Conservation (phyloP, 2,329 filamentous ascomycete species). For the Claviceps sorghi region DNA sequence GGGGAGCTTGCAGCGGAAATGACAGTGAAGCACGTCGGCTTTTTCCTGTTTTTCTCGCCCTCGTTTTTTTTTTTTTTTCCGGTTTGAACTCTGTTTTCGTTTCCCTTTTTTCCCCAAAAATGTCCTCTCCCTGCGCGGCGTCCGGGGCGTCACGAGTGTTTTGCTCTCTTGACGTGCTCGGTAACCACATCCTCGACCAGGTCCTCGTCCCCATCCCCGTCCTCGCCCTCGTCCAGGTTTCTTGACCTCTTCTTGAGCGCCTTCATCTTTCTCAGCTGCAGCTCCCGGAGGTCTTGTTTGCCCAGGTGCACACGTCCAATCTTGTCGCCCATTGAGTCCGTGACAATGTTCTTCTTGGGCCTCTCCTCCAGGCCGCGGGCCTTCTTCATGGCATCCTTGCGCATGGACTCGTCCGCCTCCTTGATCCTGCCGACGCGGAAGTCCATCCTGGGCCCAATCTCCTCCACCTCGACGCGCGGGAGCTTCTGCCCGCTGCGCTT, state of each 20-base stretch:
- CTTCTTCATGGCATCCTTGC: slow-evolving; percentile 86
- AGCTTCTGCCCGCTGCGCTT: slow-evolving; percentile 76
- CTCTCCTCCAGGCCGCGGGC: slow-evolving; percentile 59
- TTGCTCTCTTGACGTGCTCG: slow-evolving; percentile 24
- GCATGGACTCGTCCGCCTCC: slow-evolving; percentile 61
- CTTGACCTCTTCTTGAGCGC: slow-evolving; percentile 81
- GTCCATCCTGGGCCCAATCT: slow-evolving; percentile 90
- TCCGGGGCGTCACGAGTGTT: slow-evolving; percentile 12
- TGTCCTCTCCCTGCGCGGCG: slow-evolving; percentile 5
- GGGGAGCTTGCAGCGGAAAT: too few relatives aligned
- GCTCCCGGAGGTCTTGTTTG: slow-evolving; percentile 69
- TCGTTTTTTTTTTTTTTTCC: background rate
- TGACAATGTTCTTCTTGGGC: slow-evolving; percentile 93
- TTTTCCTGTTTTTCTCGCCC: too few relatives aligned
- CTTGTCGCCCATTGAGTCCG: slow-evolving; percentile 90
- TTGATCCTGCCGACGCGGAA: slow-evolving; percentile 70
- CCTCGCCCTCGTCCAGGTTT: slow-evolving; percentile 32
- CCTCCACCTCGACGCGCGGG: slow-evolving; percentile 82
- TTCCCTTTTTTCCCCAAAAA: background rate
- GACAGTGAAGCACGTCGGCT: too few relatives aligned
- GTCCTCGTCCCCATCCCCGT: slow-evolving; percentile 31
- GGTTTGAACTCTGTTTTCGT: background rate
- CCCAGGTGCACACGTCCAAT: slow-evolving; percentile 82
- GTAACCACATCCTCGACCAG: slow-evolving; percentile 29
- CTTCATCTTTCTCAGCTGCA: slow-evolving; percentile 99